Evolutionary conservation across 768 basidiomycete species (phyloP).

Genomic region (Gautieria morchelliformis): DNA sequence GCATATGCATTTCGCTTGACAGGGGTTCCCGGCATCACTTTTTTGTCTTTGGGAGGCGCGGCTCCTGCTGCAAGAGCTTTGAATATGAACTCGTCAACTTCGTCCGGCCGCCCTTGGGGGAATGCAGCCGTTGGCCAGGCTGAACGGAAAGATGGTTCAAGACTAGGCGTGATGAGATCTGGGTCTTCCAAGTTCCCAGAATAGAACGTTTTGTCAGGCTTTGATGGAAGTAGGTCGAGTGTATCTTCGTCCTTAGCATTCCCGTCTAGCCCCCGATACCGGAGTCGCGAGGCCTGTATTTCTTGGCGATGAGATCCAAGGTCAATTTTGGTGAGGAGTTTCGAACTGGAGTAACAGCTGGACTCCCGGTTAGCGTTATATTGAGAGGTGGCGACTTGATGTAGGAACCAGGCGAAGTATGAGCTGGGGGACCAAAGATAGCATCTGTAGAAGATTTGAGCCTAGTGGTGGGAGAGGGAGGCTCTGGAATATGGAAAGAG

Average conservation of each 20-base stretch:
- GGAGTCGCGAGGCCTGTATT: slow-evolving; percentile 62
- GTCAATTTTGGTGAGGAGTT: slow-evolving; percentile 28
- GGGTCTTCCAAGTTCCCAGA: slow-evolving; percentile 37
- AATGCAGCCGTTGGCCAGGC: slow-evolving; percentile 44
- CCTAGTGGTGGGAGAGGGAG: slow-evolving; percentile 22
- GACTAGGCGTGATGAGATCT: slow-evolving; percentile 54
- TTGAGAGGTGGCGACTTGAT: too few relatives aligned
- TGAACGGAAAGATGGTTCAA: slow-evolving; percentile 41
- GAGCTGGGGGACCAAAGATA: slow-evolving; percentile 57
- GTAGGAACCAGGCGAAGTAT: slow-evolving; percentile 1
- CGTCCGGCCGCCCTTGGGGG: slow-evolving; percentile 10
- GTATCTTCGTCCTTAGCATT: slow-evolving; percentile 30
- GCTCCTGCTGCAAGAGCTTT: slow-evolving; percentile 53
- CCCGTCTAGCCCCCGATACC: slow-evolving; percentile 52
- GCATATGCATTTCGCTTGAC: slow-evolving; percentile 47
- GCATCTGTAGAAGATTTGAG: slow-evolving; percentile 48
- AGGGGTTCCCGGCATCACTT: slow-evolving; percentile 70
- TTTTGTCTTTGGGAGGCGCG: slow-evolving; percentile 27
- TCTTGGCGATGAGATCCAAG: slow-evolving; percentile 32
- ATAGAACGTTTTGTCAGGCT: slow-evolving; percentile 14
- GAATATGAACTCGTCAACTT: slow-evolving; percentile 65
- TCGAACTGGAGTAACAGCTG: slow-evolving; percentile 26
- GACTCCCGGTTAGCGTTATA: background rate
- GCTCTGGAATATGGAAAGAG: slow-evolving; percentile 20
- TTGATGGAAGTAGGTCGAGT: background rate